Evolutionary conservation across 345 rosid species (phyloP), one percentile per base, ranked within the genome.

Genomic region (Crucihimalaya himalaica): DNA sequence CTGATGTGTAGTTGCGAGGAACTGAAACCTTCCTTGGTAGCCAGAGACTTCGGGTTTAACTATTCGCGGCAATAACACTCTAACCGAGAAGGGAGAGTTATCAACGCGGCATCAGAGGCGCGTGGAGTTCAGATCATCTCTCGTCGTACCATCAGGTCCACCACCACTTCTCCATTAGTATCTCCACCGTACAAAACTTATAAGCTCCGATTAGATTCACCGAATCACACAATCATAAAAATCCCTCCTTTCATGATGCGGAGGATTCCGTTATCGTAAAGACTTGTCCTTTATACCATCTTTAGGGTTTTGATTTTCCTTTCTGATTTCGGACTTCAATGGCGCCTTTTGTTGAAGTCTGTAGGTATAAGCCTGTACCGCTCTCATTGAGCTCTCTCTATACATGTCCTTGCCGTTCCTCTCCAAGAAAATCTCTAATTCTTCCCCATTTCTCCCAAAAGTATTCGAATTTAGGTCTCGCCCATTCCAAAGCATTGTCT

Each of bases 391-490:
- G 76, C 60, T 80, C 87, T 31, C 81, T 84, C 25, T 66, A 68
- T 52, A 56, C 82, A 11, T 82, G 85, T 68, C 87, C 85, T 4
- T 78, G 86, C 42, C 87, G 83, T 59, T 82, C 78, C 56, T 46
- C 64, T 20, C 56, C 83, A 1, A 68, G 23, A 54, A 82, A 79
- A 68, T 16, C 83, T 80, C 82, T 65, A 63, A 14, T 71, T 77
- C 70, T 76, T 68, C 10, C 74, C 34, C 81, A 68, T 6, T 29
- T 37, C 28, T 27, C 60, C 10, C 1, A 6, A 18, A 54, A 28
- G 6, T 18, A 5, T 27, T 35, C 43, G n/a, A 67, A 42, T 58
- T 59, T 40, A 55, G 29, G 67, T 50, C 68, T 74, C 27, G 1
- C 66, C 37, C 35, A 23, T 8, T 75, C 68, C 45, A 66, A 74